Evolutionary conservation across 192 early-diverging fungal genomes (phyloP), one percentile per base, ranked within the genome.

Genomic region (Globomyces pollinis-pini): DNA sequence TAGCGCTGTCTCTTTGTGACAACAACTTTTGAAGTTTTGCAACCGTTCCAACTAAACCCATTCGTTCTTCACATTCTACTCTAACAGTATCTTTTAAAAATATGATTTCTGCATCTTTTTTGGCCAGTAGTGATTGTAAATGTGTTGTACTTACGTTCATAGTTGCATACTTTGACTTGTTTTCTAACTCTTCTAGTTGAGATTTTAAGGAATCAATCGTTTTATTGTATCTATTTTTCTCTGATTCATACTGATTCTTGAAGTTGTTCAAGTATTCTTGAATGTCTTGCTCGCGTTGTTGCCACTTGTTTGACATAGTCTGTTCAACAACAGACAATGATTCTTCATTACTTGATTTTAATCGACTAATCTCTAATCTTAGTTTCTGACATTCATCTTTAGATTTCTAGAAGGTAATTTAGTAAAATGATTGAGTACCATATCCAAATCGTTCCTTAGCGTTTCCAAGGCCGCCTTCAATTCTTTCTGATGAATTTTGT

Each of bases 11-110:
- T 39, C 15, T 20, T 39, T 20, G n/a, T n/a, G n/a, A n/a, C n/a
- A n/a, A n/a, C n/a, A n/a, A n/a, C 2, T 34, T 57, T 16, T 57
- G 55, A 2, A 62, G 52, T 26, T 52, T 29, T 3, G 39, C 68
- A 12, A 78, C 61, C 50, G 44, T 57, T 9, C 70, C 69, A 1
- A 79, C 59, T n/a, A 79, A 38, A 30, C 54, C 69, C 77, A 79
- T 79, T 12, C 77, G 34, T 54, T 79, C 77, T 49, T 79, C 77
- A 50, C 77, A 79, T 50, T 79, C 77, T 3, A 79, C 34, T 36
- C 73, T 59, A 9, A 79, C 67, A 29, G 71, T 79, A 18, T 79
- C 71, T 56, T 75, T 75, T 24, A 79, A 43, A 36, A 79, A 79
- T 20, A 39, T 60, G 49, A 79, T 79, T 56, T 79, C 77, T 6